Conservation (phyloP, 768 basidiomycete genomes). For the Ramaria sp. region DNA sequence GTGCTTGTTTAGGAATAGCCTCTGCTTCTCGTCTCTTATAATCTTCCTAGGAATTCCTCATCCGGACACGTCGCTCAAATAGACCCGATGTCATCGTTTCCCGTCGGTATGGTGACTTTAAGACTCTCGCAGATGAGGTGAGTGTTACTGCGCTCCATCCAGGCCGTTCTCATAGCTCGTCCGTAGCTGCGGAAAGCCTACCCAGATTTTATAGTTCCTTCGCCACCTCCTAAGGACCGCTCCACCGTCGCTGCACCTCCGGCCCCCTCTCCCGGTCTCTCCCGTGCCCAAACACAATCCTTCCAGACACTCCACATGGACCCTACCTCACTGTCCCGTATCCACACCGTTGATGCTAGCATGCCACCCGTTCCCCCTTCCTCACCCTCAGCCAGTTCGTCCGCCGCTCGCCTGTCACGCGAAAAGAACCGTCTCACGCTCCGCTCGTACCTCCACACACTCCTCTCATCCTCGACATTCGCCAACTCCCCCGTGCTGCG, state of each 20-base stretch:
- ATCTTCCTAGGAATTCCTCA: slow-evolving; percentile 75
- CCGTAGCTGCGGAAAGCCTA: slow-evolving; percentile 75
- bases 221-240: slow-evolving; percentile 85
- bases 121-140: slow-evolving; percentile 77
- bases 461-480: slow-evolving; percentile 62
- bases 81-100: slow-evolving; percentile 78
- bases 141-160: slow-evolving; percentile 14
- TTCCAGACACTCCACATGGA: slow-evolving; percentile 1
- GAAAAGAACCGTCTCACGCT: slow-evolving; percentile 96
- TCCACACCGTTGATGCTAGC: not conserved
- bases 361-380: not conserved
- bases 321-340: not conserved
- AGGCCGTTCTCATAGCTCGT: not conserved
- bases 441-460: slow-evolving; percentile 78
- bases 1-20: slow-evolving; percentile 32
- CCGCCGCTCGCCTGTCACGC: slow-evolving; percentile 47
- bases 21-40: slow-evolving; percentile 1
- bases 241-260: slow-evolving; percentile 48
- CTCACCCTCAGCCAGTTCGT: not conserved
- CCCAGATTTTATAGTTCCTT: slow-evolving; percentile 68
- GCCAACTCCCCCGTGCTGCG: slow-evolving; percentile 78
- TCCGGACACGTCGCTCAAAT: slow-evolving; percentile 70
- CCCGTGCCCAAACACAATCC: slow-evolving; percentile 7
- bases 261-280: slow-evolving; percentile 19
- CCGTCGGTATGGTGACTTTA: slow-evolving; percentile 92